A percentile compares a stretch with the other conserved stretches of the same genome.
Evolutionary conservation across 1,139 yeast species (phyloP).

Genomic region (Pichia sp.): DNA sequence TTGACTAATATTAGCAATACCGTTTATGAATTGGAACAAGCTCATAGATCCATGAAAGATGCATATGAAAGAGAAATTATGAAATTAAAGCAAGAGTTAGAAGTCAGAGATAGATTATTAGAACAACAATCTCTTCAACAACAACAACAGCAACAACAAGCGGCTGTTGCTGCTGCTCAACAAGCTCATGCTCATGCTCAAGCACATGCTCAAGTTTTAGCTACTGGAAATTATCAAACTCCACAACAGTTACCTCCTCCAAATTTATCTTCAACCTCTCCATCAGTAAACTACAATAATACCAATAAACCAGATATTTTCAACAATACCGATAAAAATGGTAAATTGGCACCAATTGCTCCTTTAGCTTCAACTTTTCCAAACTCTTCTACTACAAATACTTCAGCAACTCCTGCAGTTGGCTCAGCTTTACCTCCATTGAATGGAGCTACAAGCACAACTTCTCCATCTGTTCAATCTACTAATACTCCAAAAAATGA

Average conservation of each 20-base stretch:
- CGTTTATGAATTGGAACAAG: slow-evolving; percentile 88
- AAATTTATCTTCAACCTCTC: slow-evolving; percentile 27
- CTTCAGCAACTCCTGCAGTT: slow-evolving; percentile 5
- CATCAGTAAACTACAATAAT: slow-evolving; percentile 14
- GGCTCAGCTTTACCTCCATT: slow-evolving; percentile 6
- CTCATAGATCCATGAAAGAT: slow-evolving; percentile 91
- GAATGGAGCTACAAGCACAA: neutral
- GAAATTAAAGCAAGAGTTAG: slow-evolving; percentile 80
- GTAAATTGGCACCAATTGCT: slow-evolving; percentile 5
- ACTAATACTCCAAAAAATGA: neutral
- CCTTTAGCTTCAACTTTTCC: slow-evolving; percentile 1
- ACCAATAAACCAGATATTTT: slow-evolving; percentile 22
- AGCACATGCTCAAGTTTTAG: slow-evolving; percentile 23
- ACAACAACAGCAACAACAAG: slow-evolving; percentile 23
- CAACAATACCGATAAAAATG: slow-evolving; percentile 13
- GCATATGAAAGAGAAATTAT: slow-evolving; percentile 91
- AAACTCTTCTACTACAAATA: neutral
- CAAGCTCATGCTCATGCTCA: slow-evolving; percentile 28
- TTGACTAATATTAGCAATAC: slow-evolving; percentile 93
- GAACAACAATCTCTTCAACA: slow-evolving; percentile 32
- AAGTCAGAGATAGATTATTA: slow-evolving; percentile 57
- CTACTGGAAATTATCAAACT: slow-evolving; percentile 25
- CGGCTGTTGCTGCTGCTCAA: slow-evolving; percentile 28
- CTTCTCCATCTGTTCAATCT: neutral
- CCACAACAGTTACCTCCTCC: slow-evolving; percentile 28